Percentiles rank a stretch among this genome's conserved stretches.
phyloP scores from a whole-genome alignment of 2,329 filamentous ascomycete species.

The Tolypocladium inflatum region DNA sequence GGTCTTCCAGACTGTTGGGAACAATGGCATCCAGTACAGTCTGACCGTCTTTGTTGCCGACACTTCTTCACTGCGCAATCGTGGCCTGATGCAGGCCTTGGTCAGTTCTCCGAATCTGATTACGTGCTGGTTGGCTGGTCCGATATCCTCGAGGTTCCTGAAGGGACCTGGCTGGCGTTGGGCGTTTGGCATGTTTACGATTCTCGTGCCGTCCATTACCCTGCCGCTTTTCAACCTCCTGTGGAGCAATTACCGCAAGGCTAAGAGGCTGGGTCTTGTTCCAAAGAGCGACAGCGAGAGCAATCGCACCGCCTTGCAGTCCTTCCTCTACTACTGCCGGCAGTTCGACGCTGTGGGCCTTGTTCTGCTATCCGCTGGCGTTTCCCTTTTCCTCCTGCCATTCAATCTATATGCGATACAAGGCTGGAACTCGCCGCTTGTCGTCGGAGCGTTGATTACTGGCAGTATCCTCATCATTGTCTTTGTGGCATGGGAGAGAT shows the following conservation, averaged over 20 bases:
- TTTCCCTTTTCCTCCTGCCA: constrained; percentile 54
- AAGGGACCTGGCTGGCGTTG: constrained; percentile 44
- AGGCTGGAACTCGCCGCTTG: constrained; percentile 37
- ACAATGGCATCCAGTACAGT: constrained; percentile 48
- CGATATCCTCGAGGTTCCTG: constrained; percentile 45
- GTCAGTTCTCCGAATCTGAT: constrained; percentile 55
- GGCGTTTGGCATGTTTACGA: constrained; percentile 58
- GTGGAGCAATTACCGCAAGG: constrained; percentile 45
- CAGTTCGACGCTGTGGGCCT: constrained; percentile 54
- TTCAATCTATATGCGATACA: constrained; percentile 44
- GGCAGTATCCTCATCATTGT: constrained; percentile 45
- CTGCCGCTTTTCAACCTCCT: constrained; percentile 51
- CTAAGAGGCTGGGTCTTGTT: constrained; percentile 38
- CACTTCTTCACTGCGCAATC: constrained; percentile 53
- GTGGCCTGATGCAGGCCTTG: constrained; percentile 50
- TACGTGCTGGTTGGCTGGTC: constrained; percentile 53
- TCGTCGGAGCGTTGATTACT: constrained; percentile 46
- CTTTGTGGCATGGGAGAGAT: constrained; percentile 50
- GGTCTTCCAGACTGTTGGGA: constrained; percentile 56
- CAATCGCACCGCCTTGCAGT: constrained; percentile 33
- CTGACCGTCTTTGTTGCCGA: constrained; percentile 59
- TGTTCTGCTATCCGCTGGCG: constrained; percentile 42
- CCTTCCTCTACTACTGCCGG: constrained; percentile 37
- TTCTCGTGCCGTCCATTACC: constrained; percentile 52
- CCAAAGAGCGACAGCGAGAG: constrained; percentile 13